Percentiles rank a stretch among this genome's conserved stretches.
Evolutionary conservation across 2,329 filamentous ascomycete species (phyloP).

Genomic region (Aspergillus calidoustus): DNA sequence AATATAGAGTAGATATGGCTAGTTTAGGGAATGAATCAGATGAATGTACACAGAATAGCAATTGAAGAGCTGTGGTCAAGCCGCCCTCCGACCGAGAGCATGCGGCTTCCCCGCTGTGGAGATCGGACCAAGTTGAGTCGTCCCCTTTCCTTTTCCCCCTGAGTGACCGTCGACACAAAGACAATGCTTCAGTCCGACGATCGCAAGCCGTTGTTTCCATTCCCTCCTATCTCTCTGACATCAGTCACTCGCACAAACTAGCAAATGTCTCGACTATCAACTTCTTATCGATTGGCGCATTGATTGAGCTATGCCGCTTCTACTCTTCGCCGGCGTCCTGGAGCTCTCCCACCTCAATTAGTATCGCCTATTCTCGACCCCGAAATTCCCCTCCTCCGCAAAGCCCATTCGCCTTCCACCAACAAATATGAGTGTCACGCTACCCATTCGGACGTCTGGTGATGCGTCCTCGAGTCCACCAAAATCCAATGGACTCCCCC

Average conservation of each 20-base stretch:
- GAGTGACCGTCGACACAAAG: not conserved
- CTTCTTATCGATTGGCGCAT: slow-evolving; percentile 13
- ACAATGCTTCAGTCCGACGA: slow-evolving; percentile 5
- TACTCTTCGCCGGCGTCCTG: slow-evolving; percentile 14
- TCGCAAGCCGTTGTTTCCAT: slow-evolving; percentile 8
- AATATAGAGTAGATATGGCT: not conserved
- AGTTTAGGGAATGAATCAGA: not conserved
- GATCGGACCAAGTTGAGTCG: slow-evolving; percentile 12
- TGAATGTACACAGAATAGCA: not conserved
- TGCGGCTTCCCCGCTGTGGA: slow-evolving; percentile 21
- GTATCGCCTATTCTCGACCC: slow-evolving; percentile 20
- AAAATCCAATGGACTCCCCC: slow-evolving; percentile 57
- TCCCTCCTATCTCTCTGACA: slow-evolving; percentile 8
- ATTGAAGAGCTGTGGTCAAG: not conserved
- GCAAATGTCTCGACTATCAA: slow-evolving; percentile 3
- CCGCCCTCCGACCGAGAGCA: not conserved
- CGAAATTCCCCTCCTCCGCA: slow-evolving; percentile 17
- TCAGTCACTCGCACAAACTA: slow-evolving; percentile 4
- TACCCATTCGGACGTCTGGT: slow-evolving; percentile 46
- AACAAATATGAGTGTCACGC: slow-evolving; percentile 40
- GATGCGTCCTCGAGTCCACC: slow-evolving; percentile 50
- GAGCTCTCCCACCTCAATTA: slow-evolving; percentile 17
- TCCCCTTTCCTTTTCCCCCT: slow-evolving; percentile 16
- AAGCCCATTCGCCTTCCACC: slow-evolving; percentile 5
- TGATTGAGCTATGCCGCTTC: slow-evolving; percentile 18